phyloP scores from a whole-genome alignment of 192 early-diverging fungal species.

The Coemansia asiatica region DNA sequence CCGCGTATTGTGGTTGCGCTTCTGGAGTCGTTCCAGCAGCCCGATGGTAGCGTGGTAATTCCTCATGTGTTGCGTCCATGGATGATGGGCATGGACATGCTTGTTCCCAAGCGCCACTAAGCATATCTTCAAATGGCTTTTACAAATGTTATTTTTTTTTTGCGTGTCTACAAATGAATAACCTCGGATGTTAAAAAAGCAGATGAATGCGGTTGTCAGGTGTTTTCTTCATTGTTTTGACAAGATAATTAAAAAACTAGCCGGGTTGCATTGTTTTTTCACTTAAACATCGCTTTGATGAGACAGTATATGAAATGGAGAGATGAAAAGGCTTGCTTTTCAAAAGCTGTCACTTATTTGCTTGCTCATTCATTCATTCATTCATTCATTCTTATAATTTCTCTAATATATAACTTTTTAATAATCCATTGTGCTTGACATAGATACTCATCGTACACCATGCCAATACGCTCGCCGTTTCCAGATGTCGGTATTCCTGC shows the following conservation, averaged over 20 bases:
- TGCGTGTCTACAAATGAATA: background rate
- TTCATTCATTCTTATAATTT: background rate
- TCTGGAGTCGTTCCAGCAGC: slow-evolving; percentile 72
- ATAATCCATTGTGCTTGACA: too few species aligned
- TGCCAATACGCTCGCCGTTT: slow-evolving; percentile 39
- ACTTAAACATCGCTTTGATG: too few species aligned
- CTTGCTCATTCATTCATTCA: background rate
- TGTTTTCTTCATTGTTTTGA: background rate
- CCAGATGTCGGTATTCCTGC: slow-evolving; percentile 22
- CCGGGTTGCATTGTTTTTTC: too few species aligned
- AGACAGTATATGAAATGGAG: too few species aligned
- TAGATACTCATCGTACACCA: background rate
- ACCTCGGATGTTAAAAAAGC: background rate
- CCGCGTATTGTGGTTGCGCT: slow-evolving; percentile 86
- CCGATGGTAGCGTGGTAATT: slow-evolving; percentile 69
- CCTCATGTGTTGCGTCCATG: slow-evolving; percentile 72
- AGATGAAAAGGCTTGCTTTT: too few species aligned
- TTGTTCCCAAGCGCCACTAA: background rate
- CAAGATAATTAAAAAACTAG: background rate
- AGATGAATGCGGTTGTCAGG: background rate
- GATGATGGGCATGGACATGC: slow-evolving; percentile 58
- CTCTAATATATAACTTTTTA: too few species aligned
- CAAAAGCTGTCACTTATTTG: too few species aligned
- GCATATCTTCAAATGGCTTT: background rate
- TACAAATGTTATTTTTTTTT: too few species aligned